phyloP scores from a whole-genome alignment of 805 yeast species.

The Cyberlindnera lachancei region DNA sequence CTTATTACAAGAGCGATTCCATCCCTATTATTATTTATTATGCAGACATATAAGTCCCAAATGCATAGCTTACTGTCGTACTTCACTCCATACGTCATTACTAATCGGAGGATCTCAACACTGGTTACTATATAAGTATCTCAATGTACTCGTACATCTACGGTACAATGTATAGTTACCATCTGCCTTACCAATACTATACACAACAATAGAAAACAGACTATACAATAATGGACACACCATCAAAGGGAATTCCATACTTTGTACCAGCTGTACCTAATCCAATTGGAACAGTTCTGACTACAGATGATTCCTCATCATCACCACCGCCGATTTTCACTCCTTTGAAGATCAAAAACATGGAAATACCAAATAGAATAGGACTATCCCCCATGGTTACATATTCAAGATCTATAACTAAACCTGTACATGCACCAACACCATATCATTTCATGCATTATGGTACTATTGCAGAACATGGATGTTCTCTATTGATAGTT shows the following conservation, averaged over 20 bases:
- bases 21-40: too few relatives aligned
- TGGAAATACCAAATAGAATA: conserved; percentile 37
- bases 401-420: conserved; percentile 31
- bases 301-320: too few relatives aligned
- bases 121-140: too few relatives aligned
- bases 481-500: conserved; percentile 40
- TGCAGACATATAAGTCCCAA: too few relatives aligned
- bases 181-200: too few relatives aligned
- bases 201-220: too few relatives aligned
- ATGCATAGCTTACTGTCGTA: too few relatives aligned
- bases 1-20: too few relatives aligned
- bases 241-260: conserved; percentile 1
- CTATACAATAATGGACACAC: background rate
- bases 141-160: too few relatives aligned
- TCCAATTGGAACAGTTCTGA: conserved; percentile 1
- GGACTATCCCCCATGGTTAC: conserved; percentile 54
- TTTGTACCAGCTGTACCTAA: conserved; percentile 1
- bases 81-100: too few relatives aligned
- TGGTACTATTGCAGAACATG: conserved; percentile 38
- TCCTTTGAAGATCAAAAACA: conserved; percentile 14
- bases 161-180: too few relatives aligned
- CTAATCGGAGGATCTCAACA: too few relatives aligned
- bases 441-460: conserved; percentile 44
- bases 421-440: conserved; percentile 31
- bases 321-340: conserved; percentile 19